These are phyloP conservation scores for Tremella mesenterica DNA, from an alignment of 768 basidiomycete genomes.

Conservation along the genomic window DNA sequence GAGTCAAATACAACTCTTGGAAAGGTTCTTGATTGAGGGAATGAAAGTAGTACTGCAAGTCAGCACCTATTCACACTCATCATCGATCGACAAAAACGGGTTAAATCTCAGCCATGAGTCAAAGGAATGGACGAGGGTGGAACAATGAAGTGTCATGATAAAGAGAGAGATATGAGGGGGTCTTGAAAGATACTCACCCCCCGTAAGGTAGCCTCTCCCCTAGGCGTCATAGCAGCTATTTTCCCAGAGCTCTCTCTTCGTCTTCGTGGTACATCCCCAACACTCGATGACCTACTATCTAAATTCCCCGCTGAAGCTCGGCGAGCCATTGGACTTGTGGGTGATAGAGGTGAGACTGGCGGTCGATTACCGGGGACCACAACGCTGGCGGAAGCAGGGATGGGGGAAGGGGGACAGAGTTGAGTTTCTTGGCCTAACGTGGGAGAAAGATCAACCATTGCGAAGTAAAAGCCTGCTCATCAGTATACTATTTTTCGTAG, in stretches of 20 bases:
- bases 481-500: too few species aligned
- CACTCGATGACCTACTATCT: not conserved
- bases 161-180: too few species aligned
- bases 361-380: constrained; percentile 32
- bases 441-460: constrained; percentile 85
- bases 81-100: too few species aligned
- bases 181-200: constrained; percentile 16
- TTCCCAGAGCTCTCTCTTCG: constrained; percentile 17
- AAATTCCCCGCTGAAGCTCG: constrained; percentile 6
- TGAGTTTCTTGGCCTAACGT: too few species aligned
- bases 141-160: too few species aligned
- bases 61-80: not conserved
- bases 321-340: constrained; percentile 14
- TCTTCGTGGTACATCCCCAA: not conserved
- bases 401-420: too few species aligned
- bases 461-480: constrained; percentile 78
- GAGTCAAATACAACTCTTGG: constrained; percentile 74
- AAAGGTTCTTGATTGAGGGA: constrained; percentile 54
- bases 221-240: constrained; percentile 42
- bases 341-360: constrained; percentile 41
- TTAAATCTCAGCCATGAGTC: too few species aligned
- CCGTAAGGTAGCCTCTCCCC: constrained; percentile 33
- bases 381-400: constrained; percentile 43
- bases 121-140: too few species aligned
- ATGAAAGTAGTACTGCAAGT: constrained; percentile 67